Evolutionary conservation across 768 basidiomycete genomes (phyloP), one percentile per base, ranked within the genome.

Genomic region (Coprinopsis marcescibilis): DNA sequence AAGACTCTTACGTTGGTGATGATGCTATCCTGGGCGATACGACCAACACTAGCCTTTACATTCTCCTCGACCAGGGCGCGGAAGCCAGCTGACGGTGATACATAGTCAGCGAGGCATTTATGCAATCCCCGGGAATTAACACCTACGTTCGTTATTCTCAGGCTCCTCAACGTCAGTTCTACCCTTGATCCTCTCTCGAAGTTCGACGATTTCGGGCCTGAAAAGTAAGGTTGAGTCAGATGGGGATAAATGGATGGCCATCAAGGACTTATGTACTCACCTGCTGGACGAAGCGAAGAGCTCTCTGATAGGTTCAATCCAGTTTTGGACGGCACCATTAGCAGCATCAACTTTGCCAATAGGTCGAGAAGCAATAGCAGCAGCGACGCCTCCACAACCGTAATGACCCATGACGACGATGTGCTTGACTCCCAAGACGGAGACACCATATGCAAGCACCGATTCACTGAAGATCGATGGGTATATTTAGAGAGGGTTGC

Each of bases 361-460:
- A 1, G 61, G 57, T 1, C 57, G 55, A 1, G 60, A 52, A n/a
- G 59, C 55, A 46, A 67, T 67, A 4, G 68, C 60, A 23, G 68
- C 67, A 11, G 64, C 69, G 11, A 72, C 63, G 25, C 70, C 70
- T 14, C 69, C 68, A 45, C 69, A 72, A 1, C 69, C 70, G 40
- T 72, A 72, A 50, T 72, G 69, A 0, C 69, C 70, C 66, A 72
- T 67, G 12, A 72, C 65, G 38, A 72, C 63, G 40, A 72, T 57
- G 37, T 72, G 69, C 39, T 65, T 58, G 12, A 72, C 68, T 3
- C 59, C 58, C 11, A 71, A 58, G 14, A 55, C 56, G 14, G 63
- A 53, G 14, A 71, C 64, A 8, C 67, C 70, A 36, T 69, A 72
- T 0, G 66, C 60, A n/a, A 71, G 59, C 13, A 67, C 65, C 2